These are phyloP conservation scores for slime mould (Dictyostelium discoideum) DNA, from an alignment of 78 protist species.

Conservation along the genomic window DNA sequence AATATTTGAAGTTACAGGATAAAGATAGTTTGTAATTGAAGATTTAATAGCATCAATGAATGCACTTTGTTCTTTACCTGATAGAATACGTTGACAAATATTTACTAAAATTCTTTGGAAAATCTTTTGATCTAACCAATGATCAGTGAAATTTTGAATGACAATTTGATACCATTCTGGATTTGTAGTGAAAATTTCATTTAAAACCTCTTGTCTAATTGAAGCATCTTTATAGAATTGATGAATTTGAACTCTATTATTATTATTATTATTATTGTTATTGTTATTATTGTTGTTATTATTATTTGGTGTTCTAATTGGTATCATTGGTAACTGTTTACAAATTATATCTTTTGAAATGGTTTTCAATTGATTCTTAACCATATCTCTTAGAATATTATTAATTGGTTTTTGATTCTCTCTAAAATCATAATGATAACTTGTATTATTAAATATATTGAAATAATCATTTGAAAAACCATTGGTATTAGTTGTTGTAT, in stretches of 20 bases:
- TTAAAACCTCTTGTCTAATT: background rate
- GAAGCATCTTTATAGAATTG: background rate
- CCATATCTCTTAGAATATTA: background rate
- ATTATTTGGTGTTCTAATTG: background rate
- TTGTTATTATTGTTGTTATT: too few relatives aligned
- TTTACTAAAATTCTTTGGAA: conserved; percentile 16
- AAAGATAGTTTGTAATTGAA: conserved; percentile 20
- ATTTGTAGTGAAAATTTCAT: background rate
- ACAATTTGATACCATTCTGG: conserved; percentile 22
- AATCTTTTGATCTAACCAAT: conserved; percentile 5
- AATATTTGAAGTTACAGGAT: conserved; percentile 27
- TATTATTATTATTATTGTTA: too few relatives aligned
- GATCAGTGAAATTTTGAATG: background rate
- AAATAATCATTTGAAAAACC: background rate
- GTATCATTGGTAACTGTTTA: background rate
- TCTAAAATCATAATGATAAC: background rate
- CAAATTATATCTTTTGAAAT: conserved; percentile 16
- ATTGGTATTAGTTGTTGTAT: background rate
- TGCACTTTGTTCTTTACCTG: conserved; percentile 14
- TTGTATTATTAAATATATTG: background rate
- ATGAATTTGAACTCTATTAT: background rate
- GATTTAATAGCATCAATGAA: conserved; percentile 55
- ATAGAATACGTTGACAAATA: conserved; percentile 6
- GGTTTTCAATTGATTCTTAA: background rate
- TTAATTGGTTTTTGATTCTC: conserved; percentile 11